These are phyloP conservation scores for Rhynchospora tenuis DNA, from an alignment of 176 grass and related monocot genomes.

Conservation along the genomic window DNA sequence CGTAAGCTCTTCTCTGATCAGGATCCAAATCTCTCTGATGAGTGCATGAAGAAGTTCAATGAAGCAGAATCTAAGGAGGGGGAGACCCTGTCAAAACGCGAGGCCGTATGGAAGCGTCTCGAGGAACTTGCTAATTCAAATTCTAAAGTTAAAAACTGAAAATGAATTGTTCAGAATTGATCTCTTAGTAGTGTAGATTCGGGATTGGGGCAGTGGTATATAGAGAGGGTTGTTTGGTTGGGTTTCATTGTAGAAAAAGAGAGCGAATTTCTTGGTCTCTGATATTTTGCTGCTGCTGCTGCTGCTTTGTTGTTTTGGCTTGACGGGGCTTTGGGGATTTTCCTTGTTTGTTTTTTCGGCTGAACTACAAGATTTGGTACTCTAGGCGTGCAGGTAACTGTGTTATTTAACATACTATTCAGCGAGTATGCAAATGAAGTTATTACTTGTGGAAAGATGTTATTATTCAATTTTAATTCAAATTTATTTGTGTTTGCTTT, in stretches of 20 bases:
- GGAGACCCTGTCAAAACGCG: constrained; percentile 55
- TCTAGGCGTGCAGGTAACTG: constrained; percentile 18
- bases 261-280: constrained; percentile 17
- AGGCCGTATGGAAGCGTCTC: constrained; percentile 58
- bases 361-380: constrained; percentile 6
- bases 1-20: constrained; percentile 92
- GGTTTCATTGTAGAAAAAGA: background rate
- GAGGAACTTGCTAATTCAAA: constrained; percentile 62
- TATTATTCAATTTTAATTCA: constrained; percentile 20
- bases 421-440: constrained; percentile 15
- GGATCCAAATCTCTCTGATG: constrained; percentile 52
- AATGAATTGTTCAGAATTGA: background rate
- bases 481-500: constrained; percentile 13
- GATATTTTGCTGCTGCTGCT: constrained; percentile 16
- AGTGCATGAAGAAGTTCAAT: constrained; percentile 67
- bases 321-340: background rate
- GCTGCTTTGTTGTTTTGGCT: constrained; percentile 17
- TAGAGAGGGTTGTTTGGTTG: background rate
- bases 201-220: background rate
- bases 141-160: constrained; percentile 29
- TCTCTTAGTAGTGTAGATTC: constrained; percentile 5
- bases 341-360: constrained; percentile 4
- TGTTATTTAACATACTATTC: constrained; percentile 25
- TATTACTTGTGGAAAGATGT: constrained; percentile 22
- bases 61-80: constrained; percentile 61